Conservation (phyloP, 495 filamentous ascomycete species). For the Parachaetomium inaequale region DNA sequence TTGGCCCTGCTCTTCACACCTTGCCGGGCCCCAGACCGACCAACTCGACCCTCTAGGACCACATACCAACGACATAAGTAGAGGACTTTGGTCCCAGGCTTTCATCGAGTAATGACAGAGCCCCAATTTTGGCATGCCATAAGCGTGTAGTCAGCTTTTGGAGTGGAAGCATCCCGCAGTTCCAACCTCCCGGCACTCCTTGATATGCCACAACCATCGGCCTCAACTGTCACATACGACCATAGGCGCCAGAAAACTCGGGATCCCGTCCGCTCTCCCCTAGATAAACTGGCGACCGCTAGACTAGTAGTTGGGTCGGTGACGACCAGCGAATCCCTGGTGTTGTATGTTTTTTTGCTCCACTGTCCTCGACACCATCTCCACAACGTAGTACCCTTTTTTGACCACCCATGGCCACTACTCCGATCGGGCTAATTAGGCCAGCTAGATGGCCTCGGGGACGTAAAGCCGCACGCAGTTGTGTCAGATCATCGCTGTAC, state of each 20-base stretch:
- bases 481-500: no score
- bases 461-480: no score
- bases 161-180: neutral
- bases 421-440: no score
- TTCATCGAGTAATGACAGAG: neutral
- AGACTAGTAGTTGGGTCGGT: conserved; percentile 45
- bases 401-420: no score
- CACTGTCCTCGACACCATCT: no score
- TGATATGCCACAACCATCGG: neutral
- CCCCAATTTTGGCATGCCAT: neutral
- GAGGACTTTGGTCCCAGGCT: neutral
- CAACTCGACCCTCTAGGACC: neutral
- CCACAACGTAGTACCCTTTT: no score
- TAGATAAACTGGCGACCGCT: conserved; percentile 35
- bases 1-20: neutral
- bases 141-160: no score
- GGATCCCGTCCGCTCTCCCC: conserved; percentile 52
- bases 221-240: conserved; percentile 10
- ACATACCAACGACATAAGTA: neutral
- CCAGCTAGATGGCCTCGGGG: no score
- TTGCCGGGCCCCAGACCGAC: neutral
- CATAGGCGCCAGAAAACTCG: conserved; percentile 27
- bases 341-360: conserved; percentile 38
- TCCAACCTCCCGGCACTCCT: neutral
- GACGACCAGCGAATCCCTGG: conserved; percentile 40